Conservation (phyloP, 2,329 filamentous ascomycete genomes). For the Neospermospora avenae region DNA sequence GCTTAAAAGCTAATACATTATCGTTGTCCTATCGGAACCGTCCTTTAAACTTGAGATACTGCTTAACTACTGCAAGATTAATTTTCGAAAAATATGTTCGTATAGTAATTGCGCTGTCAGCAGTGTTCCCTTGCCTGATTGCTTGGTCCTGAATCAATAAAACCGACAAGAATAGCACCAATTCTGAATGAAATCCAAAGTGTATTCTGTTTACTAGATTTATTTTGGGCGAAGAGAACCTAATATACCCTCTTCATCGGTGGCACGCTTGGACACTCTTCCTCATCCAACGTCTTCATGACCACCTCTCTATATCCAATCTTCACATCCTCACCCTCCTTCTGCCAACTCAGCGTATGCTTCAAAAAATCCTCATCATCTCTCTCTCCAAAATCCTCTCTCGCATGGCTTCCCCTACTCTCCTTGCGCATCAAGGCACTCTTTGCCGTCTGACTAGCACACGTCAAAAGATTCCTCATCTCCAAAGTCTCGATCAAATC, state of each 20-base stretch:
- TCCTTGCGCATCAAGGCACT: conserved; percentile 42
- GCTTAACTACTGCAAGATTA: too few species aligned
- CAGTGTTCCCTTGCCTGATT: too few species aligned
- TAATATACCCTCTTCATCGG: conserved; percentile 32
- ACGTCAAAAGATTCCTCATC: conserved; percentile 44
- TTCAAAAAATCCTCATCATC: conserved; percentile 45
- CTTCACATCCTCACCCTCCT: conserved; percentile 38
- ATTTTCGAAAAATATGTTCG: too few species aligned
- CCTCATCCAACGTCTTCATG: conserved; percentile 43
- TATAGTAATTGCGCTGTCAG: too few species aligned
- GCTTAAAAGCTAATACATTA: too few species aligned
- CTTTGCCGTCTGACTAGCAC: conserved; percentile 45
- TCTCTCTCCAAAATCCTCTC: conserved; percentile 44
- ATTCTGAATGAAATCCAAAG: too few species aligned
- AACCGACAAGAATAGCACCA: too few species aligned
- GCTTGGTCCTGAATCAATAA: too few species aligned
- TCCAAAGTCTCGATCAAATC: conserved; percentile 48
- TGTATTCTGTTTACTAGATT: too few species aligned
- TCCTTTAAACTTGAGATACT: too few species aligned
- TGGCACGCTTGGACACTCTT: conserved; percentile 37
- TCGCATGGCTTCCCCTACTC: conserved; percentile 44
- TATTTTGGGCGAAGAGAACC: too few species aligned
- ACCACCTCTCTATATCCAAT: conserved; percentile 42
- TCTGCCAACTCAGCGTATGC: conserved; percentile 47
- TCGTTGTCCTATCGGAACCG: too few species aligned